Conservation (phyloP, 768 basidiomycete species). For the Hortiboletus flavorubellus region DNA sequence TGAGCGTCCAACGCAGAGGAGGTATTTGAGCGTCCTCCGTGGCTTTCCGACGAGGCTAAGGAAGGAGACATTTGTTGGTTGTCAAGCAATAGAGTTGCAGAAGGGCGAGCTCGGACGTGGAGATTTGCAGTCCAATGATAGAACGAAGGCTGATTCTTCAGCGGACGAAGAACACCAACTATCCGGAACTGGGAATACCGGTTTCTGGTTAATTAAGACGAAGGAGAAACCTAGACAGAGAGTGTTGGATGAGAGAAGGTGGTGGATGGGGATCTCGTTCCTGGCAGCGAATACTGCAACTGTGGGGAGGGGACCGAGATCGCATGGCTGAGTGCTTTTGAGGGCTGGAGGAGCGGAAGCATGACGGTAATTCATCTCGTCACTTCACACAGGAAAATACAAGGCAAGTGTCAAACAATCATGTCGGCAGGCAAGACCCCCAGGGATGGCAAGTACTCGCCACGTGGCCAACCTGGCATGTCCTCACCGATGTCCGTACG, state of each 20-base stretch:
- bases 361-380: constrained; percentile 27
- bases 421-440: constrained; percentile 8
- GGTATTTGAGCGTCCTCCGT: constrained; percentile 27
- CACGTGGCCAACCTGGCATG: constrained; percentile 21
- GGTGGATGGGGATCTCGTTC: constrained; percentile 9
- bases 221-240: not conserved
- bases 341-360: constrained; percentile 11
- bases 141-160: constrained; percentile 18
- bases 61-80: constrained; percentile 35
- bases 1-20: not conserved
- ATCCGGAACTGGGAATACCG: constrained; percentile 16
- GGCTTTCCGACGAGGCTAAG: constrained; percentile 11
- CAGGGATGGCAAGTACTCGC: constrained; percentile 10
- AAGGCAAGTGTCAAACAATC: constrained; percentile 22
- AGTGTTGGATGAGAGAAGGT: constrained; percentile 13
- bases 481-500: constrained; percentile 1
- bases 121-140: constrained; percentile 31
- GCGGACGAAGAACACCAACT: constrained; percentile 15
- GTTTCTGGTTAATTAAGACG: constrained; percentile 12
- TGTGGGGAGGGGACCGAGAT: not conserved
- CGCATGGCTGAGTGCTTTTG: constrained; percentile 21
- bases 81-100: constrained; percentile 29
- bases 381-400: constrained; percentile 24
- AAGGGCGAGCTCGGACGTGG: constrained; percentile 10
- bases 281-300: constrained; percentile 3